A percentile compares a stretch with the other conserved stretches of the same genome.
Conservation (phyloP, 345 rosid genomes). For the Salix caprea region DNA sequence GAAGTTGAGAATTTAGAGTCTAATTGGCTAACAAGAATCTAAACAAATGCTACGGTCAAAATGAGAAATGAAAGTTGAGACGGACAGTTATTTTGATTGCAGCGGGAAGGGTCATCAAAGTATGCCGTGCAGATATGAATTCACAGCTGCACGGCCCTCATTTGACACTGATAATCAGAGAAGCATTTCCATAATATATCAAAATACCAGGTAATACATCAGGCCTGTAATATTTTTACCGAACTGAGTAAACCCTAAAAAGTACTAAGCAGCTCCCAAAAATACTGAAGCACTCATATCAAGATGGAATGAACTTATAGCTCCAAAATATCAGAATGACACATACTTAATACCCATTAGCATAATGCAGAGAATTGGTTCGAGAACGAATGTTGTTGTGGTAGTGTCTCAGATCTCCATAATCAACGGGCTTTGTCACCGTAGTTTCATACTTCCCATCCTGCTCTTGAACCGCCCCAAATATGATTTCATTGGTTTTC, state of each 20-base stretch:
- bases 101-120: not conserved
- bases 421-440: constrained; percentile 56
- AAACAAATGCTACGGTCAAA: not conserved
- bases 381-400: constrained; percentile 45
- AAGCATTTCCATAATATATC: not conserved
- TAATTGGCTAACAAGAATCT: not conserved
- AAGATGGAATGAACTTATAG: not conserved
- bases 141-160: not conserved
- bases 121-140: not conserved
- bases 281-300: not conserved
- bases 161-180: not conserved
- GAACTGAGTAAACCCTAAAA: not conserved
- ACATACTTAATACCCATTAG: constrained; percentile 6
- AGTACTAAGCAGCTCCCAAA: constrained; percentile 11
- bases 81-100: not conserved
- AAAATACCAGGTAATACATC: not conserved
- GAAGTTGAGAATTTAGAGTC: not conserved
- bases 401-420: constrained; percentile 40
- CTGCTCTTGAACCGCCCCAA: constrained; percentile 85
- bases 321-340: constrained; percentile 5
- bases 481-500: constrained; percentile 74
- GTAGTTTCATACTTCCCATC: constrained; percentile 38
- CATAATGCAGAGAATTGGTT: constrained; percentile 39
- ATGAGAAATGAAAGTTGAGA: not conserved
- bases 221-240: constrained; percentile 6